phyloP scores from a whole-genome alignment of 2,329 filamentous ascomycete species.

The Pseudopyricularia cyperi region DNA sequence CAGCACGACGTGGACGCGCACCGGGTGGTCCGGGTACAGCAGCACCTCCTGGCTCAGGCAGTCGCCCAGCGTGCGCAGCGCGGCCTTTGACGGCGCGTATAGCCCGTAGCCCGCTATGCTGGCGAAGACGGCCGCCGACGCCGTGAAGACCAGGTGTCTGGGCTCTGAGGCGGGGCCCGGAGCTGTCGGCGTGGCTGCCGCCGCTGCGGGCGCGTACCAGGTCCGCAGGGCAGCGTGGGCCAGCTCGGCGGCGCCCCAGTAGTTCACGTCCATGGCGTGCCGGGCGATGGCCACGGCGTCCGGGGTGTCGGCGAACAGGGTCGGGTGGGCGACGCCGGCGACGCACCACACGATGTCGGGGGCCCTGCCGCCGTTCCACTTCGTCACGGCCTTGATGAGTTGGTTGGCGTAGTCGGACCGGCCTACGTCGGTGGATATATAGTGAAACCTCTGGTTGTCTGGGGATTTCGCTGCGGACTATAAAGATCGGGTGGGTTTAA shows the following conservation, averaged over 20 bases:
- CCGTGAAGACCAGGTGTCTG: constrained; percentile 80
- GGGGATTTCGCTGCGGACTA: constrained; percentile 54
- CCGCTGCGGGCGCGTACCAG: constrained; percentile 37
- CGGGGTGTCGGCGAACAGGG: constrained; percentile 69
- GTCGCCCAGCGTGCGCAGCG: constrained; percentile 72
- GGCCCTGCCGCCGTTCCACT: constrained; percentile 61
- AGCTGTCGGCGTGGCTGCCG: too few species aligned
- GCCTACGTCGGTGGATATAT: constrained; percentile 73
- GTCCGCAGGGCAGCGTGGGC: constrained; percentile 63
- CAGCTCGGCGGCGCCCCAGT: constrained; percentile 76
- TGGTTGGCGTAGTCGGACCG: constrained; percentile 53
- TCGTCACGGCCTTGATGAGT: constrained; percentile 57
- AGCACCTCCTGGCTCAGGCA: constrained; percentile 71
- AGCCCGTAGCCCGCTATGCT: constrained; percentile 70
- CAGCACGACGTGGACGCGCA: constrained; percentile 70
- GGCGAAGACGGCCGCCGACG: constrained; percentile 62
- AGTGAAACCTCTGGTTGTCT: constrained; percentile 63
- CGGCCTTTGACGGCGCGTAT: constrained; percentile 77
- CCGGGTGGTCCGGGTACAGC: constrained; percentile 60
- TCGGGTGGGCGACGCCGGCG: constrained; percentile 61
- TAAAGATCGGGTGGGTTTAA: not conserved
- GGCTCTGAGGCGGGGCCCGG: constrained; percentile 33
- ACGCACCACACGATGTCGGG: constrained; percentile 89
- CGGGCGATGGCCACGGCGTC: constrained; percentile 53
- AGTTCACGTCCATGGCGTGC: constrained; percentile 84